Evolutionary conservation across 768 basidiomycete genomes (phyloP).

Genomic region (Trametes meyenii): DNA sequence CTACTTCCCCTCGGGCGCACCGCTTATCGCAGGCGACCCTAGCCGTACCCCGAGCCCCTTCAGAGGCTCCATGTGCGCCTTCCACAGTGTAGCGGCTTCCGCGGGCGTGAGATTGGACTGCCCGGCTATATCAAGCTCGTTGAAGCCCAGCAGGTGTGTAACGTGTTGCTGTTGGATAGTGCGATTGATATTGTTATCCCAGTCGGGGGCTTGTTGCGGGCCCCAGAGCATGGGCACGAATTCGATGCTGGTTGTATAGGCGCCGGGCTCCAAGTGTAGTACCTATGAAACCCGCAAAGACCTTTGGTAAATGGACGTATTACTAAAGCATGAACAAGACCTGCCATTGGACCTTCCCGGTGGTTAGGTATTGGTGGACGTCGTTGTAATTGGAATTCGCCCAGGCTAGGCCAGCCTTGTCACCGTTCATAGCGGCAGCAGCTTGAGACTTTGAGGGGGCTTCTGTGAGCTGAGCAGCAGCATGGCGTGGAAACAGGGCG

Average conservation of each 20-base stretch:
- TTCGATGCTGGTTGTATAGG: constrained; percentile 44
- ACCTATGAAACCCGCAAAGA: constrained; percentile 37
- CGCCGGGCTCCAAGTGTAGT: constrained; percentile 53
- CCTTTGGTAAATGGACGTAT: neutral
- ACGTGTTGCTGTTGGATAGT: constrained; percentile 42
- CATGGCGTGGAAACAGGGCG: constrained; percentile 14
- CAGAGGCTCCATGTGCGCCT: constrained; percentile 53
- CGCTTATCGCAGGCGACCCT: constrained; percentile 57
- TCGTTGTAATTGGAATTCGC: constrained; percentile 46
- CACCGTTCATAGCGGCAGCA: constrained; percentile 31
- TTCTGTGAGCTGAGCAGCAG: neutral
- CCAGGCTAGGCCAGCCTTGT: constrained; percentile 58
- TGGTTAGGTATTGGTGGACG: constrained; percentile 45
- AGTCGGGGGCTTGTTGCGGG: constrained; percentile 39
- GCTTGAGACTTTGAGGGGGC: neutral
- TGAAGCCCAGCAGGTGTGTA: constrained; percentile 53
- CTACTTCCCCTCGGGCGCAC: constrained; percentile 52
- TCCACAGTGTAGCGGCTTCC: constrained; percentile 55
- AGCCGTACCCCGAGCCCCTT: constrained; percentile 47
- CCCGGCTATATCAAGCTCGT: constrained; percentile 49
- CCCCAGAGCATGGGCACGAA: constrained; percentile 66
- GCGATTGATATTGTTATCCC: constrained; percentile 43
- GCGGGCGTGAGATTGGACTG: constrained; percentile 55
- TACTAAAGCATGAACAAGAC: constrained; percentile 13
- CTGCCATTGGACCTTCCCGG: constrained; percentile 55